Base-by-base conservation (phyloP, 345 rosid genomes). In the Acer campestre region DNA sequence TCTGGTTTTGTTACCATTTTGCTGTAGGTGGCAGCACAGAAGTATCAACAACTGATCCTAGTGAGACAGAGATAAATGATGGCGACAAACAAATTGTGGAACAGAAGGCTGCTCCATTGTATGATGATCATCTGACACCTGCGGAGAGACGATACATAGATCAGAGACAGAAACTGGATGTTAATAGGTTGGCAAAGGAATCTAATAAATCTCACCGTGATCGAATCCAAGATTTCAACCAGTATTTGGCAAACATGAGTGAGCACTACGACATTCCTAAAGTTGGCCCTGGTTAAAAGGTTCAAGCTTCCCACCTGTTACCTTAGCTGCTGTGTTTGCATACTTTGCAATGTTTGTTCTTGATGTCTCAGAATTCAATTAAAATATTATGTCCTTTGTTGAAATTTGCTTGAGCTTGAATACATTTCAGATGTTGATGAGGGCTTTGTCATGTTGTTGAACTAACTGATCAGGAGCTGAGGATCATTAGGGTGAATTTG, bases 231-330 rank as follows among this genome's bases (percentile, higher is more conserved):
- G 90, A 87, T 70, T 89, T 89, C 80, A 91, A 90, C 77, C 90
- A 88, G 71, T 88, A 91, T 75, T 81, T 90, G 56, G 93, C 93
- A 12, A 90, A 89, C 80, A 85, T 91, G 87, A 90, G 90, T 27
- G 91, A 91, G 82, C 93, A 90, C 67, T 90, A 91, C 7, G 93
- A 90, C 86, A 90, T 88, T 68, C 92, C 91, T 67, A 91, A 90
- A 82, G 96, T 91, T 70, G 93, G 93, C 64, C 96, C 92, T 16
- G 92, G 96, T 75, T 89, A 76, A 6, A 10, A 66, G 0, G n/a
- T 3, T 53, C 13, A 22, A 13, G 16, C 7, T 53, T 64, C 70
- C 18, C 7, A 3, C 8, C 77, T 46, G 23, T 18, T 17, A 29
- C 44, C 13, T n/a, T 25, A 25, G 25, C 63, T 17, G 25, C 51